Evolutionary conservation across 1,284 basidiomycete genomes (phyloP).

Genomic region (Blastosporella zonata): DNA sequence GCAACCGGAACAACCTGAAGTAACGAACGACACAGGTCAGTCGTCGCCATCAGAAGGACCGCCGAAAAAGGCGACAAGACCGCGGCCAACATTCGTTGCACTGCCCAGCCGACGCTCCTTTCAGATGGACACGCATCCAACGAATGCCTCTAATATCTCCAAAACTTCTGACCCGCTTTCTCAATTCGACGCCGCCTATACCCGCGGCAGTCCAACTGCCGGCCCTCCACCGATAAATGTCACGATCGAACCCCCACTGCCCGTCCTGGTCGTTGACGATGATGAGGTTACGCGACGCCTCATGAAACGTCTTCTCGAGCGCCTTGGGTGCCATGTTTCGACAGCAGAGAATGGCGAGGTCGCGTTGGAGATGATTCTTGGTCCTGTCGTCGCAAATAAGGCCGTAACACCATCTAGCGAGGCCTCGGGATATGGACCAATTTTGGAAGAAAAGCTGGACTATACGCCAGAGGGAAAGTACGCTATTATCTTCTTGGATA

Average conservation of each 20-base stretch:
- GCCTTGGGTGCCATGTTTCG: conserved; percentile 75
- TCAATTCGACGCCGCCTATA: conserved; percentile 31
- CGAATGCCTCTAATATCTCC: conserved; percentile 25
- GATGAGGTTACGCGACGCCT: conserved; percentile 77
- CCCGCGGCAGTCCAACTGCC: conserved; percentile 31
- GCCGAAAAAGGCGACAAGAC: conserved; percentile 19
- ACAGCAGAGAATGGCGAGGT: conserved; percentile 87
- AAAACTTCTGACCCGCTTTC: conserved; percentile 24
- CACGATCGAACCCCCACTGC: conserved; percentile 41
- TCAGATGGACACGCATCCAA: conserved; percentile 24
- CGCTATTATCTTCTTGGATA: conserved; percentile 81
- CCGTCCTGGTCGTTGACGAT: conserved; percentile 76
- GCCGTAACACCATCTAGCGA: conserved; percentile 34
- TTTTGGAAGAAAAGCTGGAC: conserved; percentile 28
- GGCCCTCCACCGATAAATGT: conserved; percentile 27
- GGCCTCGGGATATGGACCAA: conserved; percentile 30
- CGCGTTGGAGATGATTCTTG: conserved; percentile 73
- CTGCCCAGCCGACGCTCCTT: conserved; percentile 38
- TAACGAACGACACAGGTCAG: conserved; percentile 3
- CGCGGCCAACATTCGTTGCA: conserved; percentile 39
- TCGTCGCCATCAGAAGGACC: conserved; percentile 25
- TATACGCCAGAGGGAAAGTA: conserved; percentile 40
- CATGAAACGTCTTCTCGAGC: conserved; percentile 78
- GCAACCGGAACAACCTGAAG: neutral
- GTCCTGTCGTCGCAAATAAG: conserved; percentile 25